A percentile compares a stretch with the other conserved stretches of the same genome.
These are phyloP conservation scores for Bonnemaisonia californica DNA, from an alignment of 31 red algal species.

Conservation along the genomic window DNA sequence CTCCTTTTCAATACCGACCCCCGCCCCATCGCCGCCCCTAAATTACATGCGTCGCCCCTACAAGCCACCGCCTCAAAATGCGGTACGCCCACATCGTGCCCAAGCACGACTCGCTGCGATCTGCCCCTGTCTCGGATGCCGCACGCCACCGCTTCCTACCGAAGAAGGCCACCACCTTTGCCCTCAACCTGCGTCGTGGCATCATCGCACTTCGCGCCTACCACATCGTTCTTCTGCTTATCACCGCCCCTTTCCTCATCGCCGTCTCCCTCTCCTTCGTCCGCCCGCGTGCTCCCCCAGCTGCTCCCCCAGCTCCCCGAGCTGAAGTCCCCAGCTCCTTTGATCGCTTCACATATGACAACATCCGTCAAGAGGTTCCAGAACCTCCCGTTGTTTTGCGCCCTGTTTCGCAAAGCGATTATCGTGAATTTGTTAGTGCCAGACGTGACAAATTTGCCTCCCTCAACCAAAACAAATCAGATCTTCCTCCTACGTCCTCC, in stretches of 20 bases:
- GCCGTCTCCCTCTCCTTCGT: not conserved
- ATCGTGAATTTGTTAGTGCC: not conserved
- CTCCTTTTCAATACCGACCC: no score
- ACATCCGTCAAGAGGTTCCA: not conserved
- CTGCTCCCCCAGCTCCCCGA: not conserved
- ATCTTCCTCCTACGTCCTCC: not conserved
- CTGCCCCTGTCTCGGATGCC: not conserved
- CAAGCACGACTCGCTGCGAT: not conserved
- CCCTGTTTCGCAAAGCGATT: not conserved
- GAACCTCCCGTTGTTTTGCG: not conserved
- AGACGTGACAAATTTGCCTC: not conserved
- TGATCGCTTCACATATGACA: not conserved
- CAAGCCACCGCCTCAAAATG: not conserved
- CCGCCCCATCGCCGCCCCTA: no score
- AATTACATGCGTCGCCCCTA: no score
- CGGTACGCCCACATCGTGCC: not conserved
- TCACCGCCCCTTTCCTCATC: not conserved
- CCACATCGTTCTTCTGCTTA: not conserved
- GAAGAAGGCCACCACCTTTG: not conserved
- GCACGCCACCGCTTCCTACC: not conserved
- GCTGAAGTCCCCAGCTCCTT: not conserved
- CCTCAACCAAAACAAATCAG: not conserved
- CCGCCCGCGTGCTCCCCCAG: not conserved
- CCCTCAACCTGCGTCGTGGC: not conserved
- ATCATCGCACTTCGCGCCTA: not conserved